Conservation (phyloP, 805 yeast genomes). For the Teunomyces tritomae region DNA sequence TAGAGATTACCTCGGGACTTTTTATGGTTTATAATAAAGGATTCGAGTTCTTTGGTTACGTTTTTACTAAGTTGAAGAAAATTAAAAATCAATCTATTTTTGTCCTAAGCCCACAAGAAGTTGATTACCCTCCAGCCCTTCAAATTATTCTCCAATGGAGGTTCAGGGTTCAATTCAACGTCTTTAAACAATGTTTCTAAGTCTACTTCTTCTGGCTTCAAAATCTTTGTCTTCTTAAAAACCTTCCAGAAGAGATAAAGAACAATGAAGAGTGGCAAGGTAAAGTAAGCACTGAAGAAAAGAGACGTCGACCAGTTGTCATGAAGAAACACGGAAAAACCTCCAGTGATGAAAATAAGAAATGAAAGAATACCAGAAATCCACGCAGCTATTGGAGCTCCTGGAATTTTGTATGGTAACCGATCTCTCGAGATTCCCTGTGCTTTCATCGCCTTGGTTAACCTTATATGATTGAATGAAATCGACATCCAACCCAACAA, state of each 20-base stretch:
- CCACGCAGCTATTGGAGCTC: constrained; percentile 31
- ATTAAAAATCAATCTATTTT: neutral
- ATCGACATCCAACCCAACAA: constrained; percentile 31
- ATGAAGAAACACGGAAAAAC: constrained; percentile 32
- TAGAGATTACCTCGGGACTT: no score
- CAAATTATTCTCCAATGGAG: constrained; percentile 16
- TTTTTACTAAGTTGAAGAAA: no score
- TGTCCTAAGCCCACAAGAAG: constrained; percentile 16
- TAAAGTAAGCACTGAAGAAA: constrained; percentile 22
- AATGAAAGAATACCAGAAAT: constrained; percentile 18
- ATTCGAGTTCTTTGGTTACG: no score
- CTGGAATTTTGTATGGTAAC: constrained; percentile 28
- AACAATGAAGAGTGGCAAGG: constrained; percentile 22
- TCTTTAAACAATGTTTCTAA: constrained; percentile 25
- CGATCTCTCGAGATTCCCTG: constrained; percentile 33
- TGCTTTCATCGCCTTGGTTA: constrained; percentile 36
- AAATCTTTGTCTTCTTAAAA: constrained; percentile 23
- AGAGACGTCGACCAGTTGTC: constrained; percentile 15
- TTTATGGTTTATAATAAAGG: no score
- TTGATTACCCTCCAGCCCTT: constrained; percentile 18
- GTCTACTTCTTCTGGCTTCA: constrained; percentile 17
- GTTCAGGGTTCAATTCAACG: constrained; percentile 27
- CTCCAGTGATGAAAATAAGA: constrained; percentile 30
- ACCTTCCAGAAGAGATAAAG: constrained; percentile 34
- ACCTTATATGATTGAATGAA: constrained; percentile 27